Conservation (phyloP, 2,329 filamentous ascomycete genomes). For the Aspergillus brunneoviolaceus region DNA sequence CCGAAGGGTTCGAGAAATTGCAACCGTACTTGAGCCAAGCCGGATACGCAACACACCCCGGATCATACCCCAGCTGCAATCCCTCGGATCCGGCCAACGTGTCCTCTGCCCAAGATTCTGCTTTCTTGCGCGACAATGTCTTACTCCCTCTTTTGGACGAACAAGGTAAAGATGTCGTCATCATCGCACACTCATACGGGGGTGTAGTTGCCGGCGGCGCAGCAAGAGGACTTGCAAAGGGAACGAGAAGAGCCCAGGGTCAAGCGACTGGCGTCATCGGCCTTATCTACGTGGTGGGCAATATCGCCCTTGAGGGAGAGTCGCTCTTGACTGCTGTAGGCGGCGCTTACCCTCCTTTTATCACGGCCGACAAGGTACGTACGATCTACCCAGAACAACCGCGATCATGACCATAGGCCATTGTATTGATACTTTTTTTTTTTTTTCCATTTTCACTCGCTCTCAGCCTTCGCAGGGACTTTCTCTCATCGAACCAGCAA, state of each 20-base stretch:
- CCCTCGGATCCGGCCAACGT: slow-evolving; percentile 4
- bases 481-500: slow-evolving; percentile 6
- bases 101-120: slow-evolving; percentile 7
- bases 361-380: slow-evolving; percentile 9
- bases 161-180: slow-evolving; percentile 7
- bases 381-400: not conserved
- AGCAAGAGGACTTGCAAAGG: slow-evolving; percentile 4
- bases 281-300: slow-evolving; percentile 8
- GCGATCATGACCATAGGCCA: not conserved
- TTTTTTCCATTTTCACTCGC: not conserved
- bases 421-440: not conserved
- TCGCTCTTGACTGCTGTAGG: slow-evolving; percentile 6
- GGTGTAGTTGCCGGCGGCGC: slow-evolving; percentile 9
- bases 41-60: slow-evolving; percentile 7
- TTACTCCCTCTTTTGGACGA: slow-evolving; percentile 5
- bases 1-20: slow-evolving; percentile 6
- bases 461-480: slow-evolving; percentile 6
- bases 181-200: slow-evolving; percentile 10
- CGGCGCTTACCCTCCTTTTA: slow-evolving; percentile 10
- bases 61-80: slow-evolving; percentile 10
- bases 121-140: slow-evolving; percentile 5
- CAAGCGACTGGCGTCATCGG: slow-evolving; percentile 4
- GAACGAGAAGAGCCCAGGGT: not conserved
- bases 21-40: slow-evolving; percentile 5
- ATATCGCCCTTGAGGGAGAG: slow-evolving; percentile 8